These are phyloP conservation scores for Trichomonas tenax DNA, from an alignment of 208 protist species.

Conservation along the genomic window DNA sequence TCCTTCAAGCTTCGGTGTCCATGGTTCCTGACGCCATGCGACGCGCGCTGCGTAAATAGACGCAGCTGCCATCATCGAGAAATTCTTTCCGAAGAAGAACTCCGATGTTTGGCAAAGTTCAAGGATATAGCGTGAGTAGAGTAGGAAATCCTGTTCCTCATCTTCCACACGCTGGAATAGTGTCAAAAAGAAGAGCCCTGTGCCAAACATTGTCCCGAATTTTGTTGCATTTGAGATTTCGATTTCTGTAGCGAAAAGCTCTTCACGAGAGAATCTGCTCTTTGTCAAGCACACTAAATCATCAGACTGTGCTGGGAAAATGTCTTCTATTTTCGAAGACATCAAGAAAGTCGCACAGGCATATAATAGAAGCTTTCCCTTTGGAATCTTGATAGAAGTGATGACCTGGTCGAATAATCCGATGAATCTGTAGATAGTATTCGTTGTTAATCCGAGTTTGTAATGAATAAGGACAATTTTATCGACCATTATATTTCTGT, in stretches of 20 bases:
- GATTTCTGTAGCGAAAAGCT: neutral
- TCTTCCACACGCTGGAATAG: neutral
- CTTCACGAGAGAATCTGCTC: neutral
- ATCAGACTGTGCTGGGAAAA: neutral
- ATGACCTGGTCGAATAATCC: neutral
- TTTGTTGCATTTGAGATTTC: neutral
- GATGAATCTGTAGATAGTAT: neutral
- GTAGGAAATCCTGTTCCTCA: neutral
- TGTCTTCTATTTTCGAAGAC: neutral
- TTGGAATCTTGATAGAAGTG: neutral
- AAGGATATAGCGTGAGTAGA: neutral
- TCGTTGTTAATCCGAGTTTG: neutral
- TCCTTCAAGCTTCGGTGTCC: neutral
- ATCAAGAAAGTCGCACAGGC: neutral
- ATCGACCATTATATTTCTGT: neutral
- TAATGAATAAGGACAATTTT: neutral
- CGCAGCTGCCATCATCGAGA: neutral
- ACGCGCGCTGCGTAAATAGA: neutral
- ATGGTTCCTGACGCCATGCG: neutral
- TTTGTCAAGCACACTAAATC: neutral
- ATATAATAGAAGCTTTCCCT: neutral
- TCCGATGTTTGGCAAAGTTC: neutral
- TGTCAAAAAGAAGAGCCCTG: neutral
- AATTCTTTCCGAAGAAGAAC: neutral
- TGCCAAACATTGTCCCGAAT: neutral